Conservation (phyloP, 352 stramenopile genomes). For the Pythium utonaiense region DNA sequence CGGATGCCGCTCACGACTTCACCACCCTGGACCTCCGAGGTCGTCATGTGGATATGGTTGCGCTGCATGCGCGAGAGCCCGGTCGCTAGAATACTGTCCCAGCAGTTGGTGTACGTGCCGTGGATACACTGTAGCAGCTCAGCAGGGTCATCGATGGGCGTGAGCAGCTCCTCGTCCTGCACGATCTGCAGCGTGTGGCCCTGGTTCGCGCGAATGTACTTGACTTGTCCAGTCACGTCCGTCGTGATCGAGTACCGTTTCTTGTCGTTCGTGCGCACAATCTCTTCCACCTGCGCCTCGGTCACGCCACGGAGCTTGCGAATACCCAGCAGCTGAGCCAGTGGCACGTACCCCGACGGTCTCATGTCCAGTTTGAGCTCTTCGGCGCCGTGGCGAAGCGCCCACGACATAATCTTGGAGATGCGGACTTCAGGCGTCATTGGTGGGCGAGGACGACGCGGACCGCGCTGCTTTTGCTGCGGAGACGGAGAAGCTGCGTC, state of each 20-base stretch:
- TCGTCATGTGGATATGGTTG: constrained; percentile 86
- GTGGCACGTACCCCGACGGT: constrained; percentile 58
- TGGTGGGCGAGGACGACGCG: constrained; percentile 1
- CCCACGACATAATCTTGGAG: constrained; percentile 77
- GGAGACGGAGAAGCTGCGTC: background rate
- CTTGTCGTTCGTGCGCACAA: constrained; percentile 68
- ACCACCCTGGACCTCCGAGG: constrained; percentile 37
- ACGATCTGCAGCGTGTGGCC: constrained; percentile 69
- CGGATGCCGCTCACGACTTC: constrained; percentile 82
- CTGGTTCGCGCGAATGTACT: constrained; percentile 82
- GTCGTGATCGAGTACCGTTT: constrained; percentile 72
- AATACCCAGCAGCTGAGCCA: constrained; percentile 46
- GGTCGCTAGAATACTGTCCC: constrained; percentile 52
- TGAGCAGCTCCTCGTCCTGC: constrained; percentile 67
- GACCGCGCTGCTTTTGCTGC: background rate
- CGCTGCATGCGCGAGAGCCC: constrained; percentile 76
- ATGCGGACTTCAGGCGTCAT: constrained; percentile 53
- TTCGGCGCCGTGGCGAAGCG: constrained; percentile 67
- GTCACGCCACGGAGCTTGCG: constrained; percentile 51
- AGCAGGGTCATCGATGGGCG: constrained; percentile 43
- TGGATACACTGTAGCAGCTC: constrained; percentile 63
- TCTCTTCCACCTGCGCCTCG: constrained; percentile 53
- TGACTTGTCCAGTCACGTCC: constrained; percentile 30
- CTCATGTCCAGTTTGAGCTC: constrained; percentile 69
- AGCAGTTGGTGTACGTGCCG: constrained; percentile 70